phyloP scores from a whole-genome alignment of 768 basidiomycete species.

The Saitozyma sp. region DNA sequence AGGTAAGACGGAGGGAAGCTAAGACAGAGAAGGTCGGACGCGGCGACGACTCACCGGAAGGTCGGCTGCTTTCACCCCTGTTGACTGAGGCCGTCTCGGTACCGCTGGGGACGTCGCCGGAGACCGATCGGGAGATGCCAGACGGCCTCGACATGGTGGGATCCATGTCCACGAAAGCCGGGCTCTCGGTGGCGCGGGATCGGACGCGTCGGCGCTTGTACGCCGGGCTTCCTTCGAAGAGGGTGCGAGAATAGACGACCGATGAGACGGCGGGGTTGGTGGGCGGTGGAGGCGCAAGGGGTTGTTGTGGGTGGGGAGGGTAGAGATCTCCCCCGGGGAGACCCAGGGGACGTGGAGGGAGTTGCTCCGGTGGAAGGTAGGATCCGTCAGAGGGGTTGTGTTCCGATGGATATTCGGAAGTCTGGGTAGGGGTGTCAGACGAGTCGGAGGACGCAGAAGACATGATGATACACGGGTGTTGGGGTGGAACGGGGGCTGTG shows the following conservation, averaged over 20 bases:
- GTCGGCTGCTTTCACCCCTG: no score
- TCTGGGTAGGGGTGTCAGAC: background rate
- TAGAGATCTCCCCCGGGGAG: background rate
- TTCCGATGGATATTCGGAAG: background rate
- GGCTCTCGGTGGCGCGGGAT: no score
- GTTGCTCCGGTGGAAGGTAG: no score
- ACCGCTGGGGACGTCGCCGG: no score
- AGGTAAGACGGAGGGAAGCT: no score
- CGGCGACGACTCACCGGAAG: no score
- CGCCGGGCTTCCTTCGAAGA: constrained; percentile 78
- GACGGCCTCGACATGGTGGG: no score
- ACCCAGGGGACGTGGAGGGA: background rate
- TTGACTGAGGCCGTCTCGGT: no score
- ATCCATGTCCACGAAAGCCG: no score
- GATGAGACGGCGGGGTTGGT: no score
- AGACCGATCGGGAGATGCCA: no score
- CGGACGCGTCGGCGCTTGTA: constrained; percentile 67
- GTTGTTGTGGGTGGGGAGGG: constrained; percentile 3
- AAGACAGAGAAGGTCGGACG: no score
- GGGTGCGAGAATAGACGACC: constrained; percentile 62
- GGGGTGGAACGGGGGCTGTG: background rate
- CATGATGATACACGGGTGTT: constrained; percentile 1
- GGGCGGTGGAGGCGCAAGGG: background rate
- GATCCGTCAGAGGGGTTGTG: background rate
- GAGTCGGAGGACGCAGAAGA: constrained; percentile 6